Base-by-base conservation (phyloP, 768 basidiomycete genomes). In the Suillus discolor region DNA sequence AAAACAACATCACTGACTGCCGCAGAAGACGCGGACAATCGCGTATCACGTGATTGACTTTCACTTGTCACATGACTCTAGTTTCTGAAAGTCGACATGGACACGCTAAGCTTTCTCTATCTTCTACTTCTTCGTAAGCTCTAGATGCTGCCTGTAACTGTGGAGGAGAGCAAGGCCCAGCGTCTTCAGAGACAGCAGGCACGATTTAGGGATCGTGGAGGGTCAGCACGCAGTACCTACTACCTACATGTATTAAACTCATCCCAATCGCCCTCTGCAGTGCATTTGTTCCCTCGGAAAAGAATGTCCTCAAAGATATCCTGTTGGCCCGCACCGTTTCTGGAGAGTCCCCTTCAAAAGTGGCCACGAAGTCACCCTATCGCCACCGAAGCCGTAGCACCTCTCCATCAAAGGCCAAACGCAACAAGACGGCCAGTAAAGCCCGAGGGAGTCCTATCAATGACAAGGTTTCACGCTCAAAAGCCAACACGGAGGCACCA, bases 181-280 rank as follows among this genome's bases (percentile, higher is more conserved):
- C 85, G 90, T 53, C 71, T 86, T 18, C 82, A 89, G 71, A 83
- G 89, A 49, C 87, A 87, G 66, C 86, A 90, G 69, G 81, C 88
- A 41, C 80, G 89, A 31, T 88, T 89, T 74, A 83, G 90, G 62
- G 88, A 90, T 75, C 84, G 88, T 62, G 88, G 88, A 65, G 87
- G 88, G 87, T 88, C 38, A 67, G 85, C 78, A 47, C 44, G 39
- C 47, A 18, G 15, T 47, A 2, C 39, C 31, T 49, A 20, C 31
- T 47, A 23, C 39, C 34, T 44, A 20, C 5, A 64, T 23, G 25
- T 28, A 28, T 57, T 41, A 23, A 49, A 41, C 34, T 62, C 13
- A 59, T 39, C n/a, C 6, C 25, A 15, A 38, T 38, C 41, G 36
- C 11, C 15, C 39, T 42, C 41, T 66, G 20, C 49, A 88, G 87